Conservation (phyloP, 345 rosid species). For the Brassica napus region Da-Ae NC_063436.1:16959501-16960000, state of each 20-base stretch:
- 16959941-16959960: constrained; percentile 5
- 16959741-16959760: constrained; percentile 51
- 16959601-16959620: constrained; percentile 26
- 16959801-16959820: constrained; percentile 35
- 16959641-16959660: neutral
- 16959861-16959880: neutral
- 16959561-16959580: constrained; percentile 78
- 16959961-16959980: constrained; percentile 29
- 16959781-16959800: constrained; percentile 57
- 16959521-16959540: constrained; percentile 59
- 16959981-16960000: constrained; percentile 29
- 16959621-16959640: neutral
- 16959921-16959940: neutral
- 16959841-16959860: neutral
- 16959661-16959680: neutral
- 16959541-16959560: constrained; percentile 62
- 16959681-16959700: constrained; percentile 17
- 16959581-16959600: constrained; percentile 49
- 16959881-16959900: neutral
- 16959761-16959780: constrained; percentile 56
- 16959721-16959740: constrained; percentile 61
- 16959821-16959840: neutral
- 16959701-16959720: constrained; percentile 67
- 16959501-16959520: constrained; percentile 51
- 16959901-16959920: neutral